phyloP scores from a whole-genome alignment of 1,284 basidiomycete genomes.

The Cystobasidium slooffiae region DNA sequence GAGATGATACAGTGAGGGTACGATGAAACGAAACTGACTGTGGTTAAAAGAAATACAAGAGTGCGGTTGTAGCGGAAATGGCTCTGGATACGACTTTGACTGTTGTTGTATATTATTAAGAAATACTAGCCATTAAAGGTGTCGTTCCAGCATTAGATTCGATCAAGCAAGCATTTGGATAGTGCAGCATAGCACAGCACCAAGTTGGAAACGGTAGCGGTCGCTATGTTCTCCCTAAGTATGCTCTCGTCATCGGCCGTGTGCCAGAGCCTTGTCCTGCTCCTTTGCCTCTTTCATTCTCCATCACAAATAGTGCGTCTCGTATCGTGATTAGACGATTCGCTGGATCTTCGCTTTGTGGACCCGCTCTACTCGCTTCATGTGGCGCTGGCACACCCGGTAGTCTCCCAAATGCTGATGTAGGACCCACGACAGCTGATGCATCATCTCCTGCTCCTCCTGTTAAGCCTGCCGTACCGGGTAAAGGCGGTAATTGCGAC shows the following conservation, averaged over 20 bases:
- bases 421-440: constrained; percentile 15
- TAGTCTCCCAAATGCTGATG: constrained; percentile 30
- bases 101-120: too few species aligned
- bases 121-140: too few species aligned
- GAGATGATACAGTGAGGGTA: too few species aligned
- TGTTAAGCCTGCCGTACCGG: constrained; percentile 4
- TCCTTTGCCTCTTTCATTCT: constrained; percentile 53
- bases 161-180: too few species aligned
- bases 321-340: constrained; percentile 50
- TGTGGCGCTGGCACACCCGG: constrained; percentile 44
- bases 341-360: constrained; percentile 45
- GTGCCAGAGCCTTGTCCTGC: constrained; percentile 51
- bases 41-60: too few species aligned
- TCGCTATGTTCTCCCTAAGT: constrained; percentile 28
- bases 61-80: too few species aligned
- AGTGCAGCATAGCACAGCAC: background rate
- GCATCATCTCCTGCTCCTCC: constrained; percentile 1
- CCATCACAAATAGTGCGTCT: constrained; percentile 53
- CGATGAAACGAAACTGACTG: too few species aligned
- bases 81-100: too few species aligned
- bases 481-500: constrained; percentile 10
- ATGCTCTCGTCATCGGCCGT: constrained; percentile 48
- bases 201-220: background rate
- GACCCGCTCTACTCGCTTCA: constrained; percentile 44
- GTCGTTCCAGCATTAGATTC: too few species aligned